phyloP scores from a whole-genome alignment of 2,329 filamentous ascomycete genomes.

The Fusarium subtropicale region DNA sequence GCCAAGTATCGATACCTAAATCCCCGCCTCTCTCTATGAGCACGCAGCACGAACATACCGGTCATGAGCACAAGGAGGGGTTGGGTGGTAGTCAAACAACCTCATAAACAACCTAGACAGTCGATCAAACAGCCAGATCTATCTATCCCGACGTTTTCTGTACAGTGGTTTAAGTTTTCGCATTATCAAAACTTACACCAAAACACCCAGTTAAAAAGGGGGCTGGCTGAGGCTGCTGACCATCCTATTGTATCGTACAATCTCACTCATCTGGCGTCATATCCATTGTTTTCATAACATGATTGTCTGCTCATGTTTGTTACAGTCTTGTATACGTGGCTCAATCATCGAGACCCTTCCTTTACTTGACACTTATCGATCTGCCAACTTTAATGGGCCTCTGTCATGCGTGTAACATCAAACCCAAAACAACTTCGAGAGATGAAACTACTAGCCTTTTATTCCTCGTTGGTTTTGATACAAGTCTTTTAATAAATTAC shows the following conservation, averaged over 20 bases:
- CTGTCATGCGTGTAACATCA: slow-evolving; percentile 11
- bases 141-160: not conserved
- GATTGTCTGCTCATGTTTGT: not conserved
- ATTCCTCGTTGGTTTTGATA: not conserved
- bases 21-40: slow-evolving; percentile 36
- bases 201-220: not conserved
- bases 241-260: not conserved
- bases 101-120: slow-evolving; percentile 1
- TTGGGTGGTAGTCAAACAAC: slow-evolving; percentile 35
- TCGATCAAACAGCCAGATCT: slow-evolving; percentile 3
- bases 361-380: slow-evolving; percentile 24
- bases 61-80: slow-evolving; percentile 46
- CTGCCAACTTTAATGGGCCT: slow-evolving; percentile 28
- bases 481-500: not conserved
- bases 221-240: slow-evolving; percentile 7
- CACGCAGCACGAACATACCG: slow-evolving; percentile 35
- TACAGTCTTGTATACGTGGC: slow-evolving; percentile 7
- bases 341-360: slow-evolving; percentile 15
- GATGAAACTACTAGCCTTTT: slow-evolving; percentile 5
- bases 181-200: not conserved
- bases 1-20: slow-evolving; percentile 31
- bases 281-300: slow-evolving; percentile 2
- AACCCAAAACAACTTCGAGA: slow-evolving; percentile 2
- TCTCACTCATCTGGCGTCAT: not conserved
- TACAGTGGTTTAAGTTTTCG: not conserved